Evolutionary conservation across 352 stramenopile species (phyloP), one percentile per base, ranked within the genome.

Genomic region (Pythium grandisporangium): DNA sequence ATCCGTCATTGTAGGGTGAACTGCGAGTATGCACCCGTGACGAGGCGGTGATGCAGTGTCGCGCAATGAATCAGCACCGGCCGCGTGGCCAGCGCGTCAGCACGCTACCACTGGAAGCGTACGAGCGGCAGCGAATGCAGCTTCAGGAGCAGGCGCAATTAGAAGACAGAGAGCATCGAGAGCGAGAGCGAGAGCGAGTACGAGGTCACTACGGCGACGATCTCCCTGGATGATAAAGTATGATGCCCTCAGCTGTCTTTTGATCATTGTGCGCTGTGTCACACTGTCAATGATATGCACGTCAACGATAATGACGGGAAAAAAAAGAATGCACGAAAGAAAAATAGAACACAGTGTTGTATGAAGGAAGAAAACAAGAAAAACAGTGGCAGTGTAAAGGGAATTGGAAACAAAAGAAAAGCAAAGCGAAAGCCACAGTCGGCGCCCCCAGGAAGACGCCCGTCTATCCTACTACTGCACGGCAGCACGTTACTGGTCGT

Each of bases 21-120:
- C 45, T 48, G 2, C 47, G 66, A 29, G 38, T 46, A 4, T 80
- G 62, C 40, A 79, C 62, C 3, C 80, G 82, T 30, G 63, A 84
- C 40, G 45, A 84, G 39, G 71, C 71, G 2, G 63, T 70, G 29
- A 41, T 54, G 10, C 42, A 40, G 20, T 88, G 74, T 17, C 22
- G 43, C 2, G 55, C 61, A 51, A 58, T 74, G n/a, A 88, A 87
- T 24, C 36, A 33, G 7, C 34, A 56, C 0, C 61, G 69, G 5
- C 68, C 70, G 42, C 69, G 69, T 16, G 74, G 74, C 30, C 42
- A 74, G 37, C 59, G 71, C 2, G 30, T 84, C 11, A 58, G 61
- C 2, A 58, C 75, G 36, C 42, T 85, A 21, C 63, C 69, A 0
- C 48, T 55, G 13, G 59, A 82, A 6, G 48, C 51, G 2, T 87